Percentiles rank a stretch among this genome's conserved stretches.
These are phyloP conservation scores for Microbotryum silenes-acaulis DNA, from an alignment of 1,284 basidiomycete species.

Conservation along the genomic window DNA sequence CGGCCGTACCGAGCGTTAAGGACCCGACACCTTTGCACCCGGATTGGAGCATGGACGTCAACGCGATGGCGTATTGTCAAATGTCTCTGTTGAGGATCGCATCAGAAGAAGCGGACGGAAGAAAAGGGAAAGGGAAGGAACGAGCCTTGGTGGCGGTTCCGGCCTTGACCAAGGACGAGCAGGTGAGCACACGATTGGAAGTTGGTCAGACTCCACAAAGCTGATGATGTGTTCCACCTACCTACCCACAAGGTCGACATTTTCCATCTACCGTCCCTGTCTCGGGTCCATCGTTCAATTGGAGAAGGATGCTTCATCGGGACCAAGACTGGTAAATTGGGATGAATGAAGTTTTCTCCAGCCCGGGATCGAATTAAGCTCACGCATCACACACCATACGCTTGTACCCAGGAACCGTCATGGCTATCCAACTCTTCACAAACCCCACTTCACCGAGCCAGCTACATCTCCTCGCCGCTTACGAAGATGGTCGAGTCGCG, in stretches of 20 bases:
- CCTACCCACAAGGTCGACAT: conserved; percentile 29
- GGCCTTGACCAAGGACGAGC: conserved; percentile 32
- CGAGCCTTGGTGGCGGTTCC: conserved; percentile 30
- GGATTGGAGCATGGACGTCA: conserved; percentile 25
- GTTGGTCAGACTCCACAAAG: not conserved
- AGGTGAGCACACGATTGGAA: conserved; percentile 6
- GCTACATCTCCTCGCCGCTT: conserved; percentile 28
- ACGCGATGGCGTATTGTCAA: conserved; percentile 34
- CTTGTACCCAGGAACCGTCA: conserved; percentile 28
- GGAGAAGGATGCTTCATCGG: conserved; percentile 23
- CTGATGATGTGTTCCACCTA: no score
- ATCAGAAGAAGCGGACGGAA: no score
- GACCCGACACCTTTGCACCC: conserved; percentile 5
- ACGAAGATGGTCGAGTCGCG: conserved; percentile 33
- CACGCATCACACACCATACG: not conserved
- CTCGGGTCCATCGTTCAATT: conserved; percentile 28
- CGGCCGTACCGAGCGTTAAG: conserved; percentile 1
- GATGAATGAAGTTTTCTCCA: not conserved
- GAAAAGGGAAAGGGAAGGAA: not conserved
- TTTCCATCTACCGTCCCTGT: conserved; percentile 28
- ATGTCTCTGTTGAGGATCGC: conserved; percentile 18
- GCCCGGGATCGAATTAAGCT: not conserved
- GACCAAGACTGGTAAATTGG: conserved; percentile 29
- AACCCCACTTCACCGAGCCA: not conserved
- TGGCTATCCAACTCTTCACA: conserved; percentile 26